A percentile compares a stretch with the other conserved stretches of the same genome.
phyloP scores from a whole-genome alignment of 768 basidiomycete species.

The Ramaria sp. region DNA sequence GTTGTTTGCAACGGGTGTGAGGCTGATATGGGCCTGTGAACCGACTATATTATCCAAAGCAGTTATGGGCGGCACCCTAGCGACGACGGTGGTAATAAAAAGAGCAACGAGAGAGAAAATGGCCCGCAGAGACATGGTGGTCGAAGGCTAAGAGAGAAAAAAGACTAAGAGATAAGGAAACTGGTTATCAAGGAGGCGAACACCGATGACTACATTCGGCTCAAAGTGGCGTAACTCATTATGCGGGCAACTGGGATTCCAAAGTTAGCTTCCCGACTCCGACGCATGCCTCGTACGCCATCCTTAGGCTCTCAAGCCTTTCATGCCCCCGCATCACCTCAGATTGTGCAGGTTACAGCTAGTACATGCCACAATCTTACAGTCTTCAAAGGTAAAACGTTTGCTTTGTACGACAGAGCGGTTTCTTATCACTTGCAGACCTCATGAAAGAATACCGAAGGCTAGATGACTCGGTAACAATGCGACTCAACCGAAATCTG shows the following conservation, averaged over 20 bases:
- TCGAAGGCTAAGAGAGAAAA: too few relatives aligned
- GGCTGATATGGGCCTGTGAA: neutral
- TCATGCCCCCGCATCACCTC: conserved; percentile 24
- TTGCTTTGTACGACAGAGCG: conserved; percentile 1
- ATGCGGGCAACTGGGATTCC: too few relatives aligned
- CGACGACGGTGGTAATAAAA: neutral
- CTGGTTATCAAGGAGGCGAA: too few relatives aligned
- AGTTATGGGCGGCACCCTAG: neutral
- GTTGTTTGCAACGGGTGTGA: neutral
- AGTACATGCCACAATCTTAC: conserved; percentile 67
- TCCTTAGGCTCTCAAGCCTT: conserved; percentile 3
- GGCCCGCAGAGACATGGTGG: too few relatives aligned
- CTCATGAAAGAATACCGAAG: conserved; percentile 73
- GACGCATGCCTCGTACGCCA: neutral
- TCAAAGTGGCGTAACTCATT: too few relatives aligned
- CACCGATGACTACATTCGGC: too few relatives aligned
- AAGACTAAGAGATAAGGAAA: too few relatives aligned
- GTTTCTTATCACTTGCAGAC: conserved; percentile 30
- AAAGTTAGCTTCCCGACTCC: neutral
- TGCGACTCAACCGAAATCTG: conserved; percentile 71
- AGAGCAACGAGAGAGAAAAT: neutral
- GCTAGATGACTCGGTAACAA: conserved; percentile 69
- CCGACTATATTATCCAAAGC: neutral
- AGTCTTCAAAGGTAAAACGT: conserved; percentile 58
- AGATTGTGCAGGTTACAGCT: conserved; percentile 61